Evolutionary conservation across 1,284 basidiomycete genomes (phyloP).

Genomic region (Wallemia ichthyophaga): DNA sequence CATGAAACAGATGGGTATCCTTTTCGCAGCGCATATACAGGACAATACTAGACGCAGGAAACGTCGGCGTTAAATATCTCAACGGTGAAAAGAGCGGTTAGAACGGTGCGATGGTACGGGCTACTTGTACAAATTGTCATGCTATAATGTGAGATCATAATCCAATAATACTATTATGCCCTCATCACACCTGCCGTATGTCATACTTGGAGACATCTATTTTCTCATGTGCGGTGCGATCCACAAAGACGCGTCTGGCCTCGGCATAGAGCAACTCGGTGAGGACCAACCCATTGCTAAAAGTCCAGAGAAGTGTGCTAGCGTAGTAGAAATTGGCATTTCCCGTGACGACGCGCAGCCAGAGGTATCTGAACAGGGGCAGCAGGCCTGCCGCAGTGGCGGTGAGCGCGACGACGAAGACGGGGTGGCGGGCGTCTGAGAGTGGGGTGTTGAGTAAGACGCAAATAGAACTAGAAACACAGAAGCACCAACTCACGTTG

Average conservation of each 20-base stretch:
- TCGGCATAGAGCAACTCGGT: constrained; percentile 50
- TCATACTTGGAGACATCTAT: not conserved
- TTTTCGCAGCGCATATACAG: too few relatives aligned
- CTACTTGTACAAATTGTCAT: too few relatives aligned
- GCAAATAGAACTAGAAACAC: too few relatives aligned
- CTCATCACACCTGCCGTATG: not conserved
- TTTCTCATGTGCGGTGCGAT: not conserved
- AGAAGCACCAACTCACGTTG: not conserved
- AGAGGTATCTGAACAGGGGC: constrained; percentile 69
- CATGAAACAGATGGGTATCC: too few relatives aligned
- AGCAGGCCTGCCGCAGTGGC: constrained; percentile 59
- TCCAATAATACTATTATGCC: too few relatives aligned
- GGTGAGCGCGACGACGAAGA: constrained; percentile 55
- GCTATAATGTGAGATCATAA: not conserved
- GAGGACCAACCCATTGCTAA: constrained; percentile 52
- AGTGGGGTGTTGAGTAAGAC: not conserved
- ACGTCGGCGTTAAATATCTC: too few relatives aligned
- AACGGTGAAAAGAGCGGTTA: too few relatives aligned
- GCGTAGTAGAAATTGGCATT: constrained; percentile 99
- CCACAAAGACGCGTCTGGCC: not conserved
- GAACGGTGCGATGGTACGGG: too few relatives aligned
- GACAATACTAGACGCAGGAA: too few relatives aligned
- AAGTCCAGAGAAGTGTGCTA: constrained; percentile 67
- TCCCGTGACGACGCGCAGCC: constrained; percentile 70
- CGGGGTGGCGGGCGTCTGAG: constrained; percentile 55